phyloP scores from a whole-genome alignment of 176 grass and related monocot species.

The Carex cristatella region DNA sequence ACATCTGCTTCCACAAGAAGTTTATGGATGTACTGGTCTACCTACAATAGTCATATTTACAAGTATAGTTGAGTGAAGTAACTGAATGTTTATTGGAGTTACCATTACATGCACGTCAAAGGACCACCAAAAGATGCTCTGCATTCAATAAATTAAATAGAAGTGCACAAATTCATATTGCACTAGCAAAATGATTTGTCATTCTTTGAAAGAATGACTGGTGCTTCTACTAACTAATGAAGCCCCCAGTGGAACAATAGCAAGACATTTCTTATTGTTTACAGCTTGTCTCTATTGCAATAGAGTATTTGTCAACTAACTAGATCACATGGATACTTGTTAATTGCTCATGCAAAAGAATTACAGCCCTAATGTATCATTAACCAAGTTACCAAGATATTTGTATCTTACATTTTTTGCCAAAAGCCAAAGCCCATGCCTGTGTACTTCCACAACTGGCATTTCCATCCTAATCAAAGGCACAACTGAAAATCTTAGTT shows the following conservation, averaged over 20 bases:
- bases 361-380: neutral
- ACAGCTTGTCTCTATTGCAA: neutral
- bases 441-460: conserved; percentile 81
- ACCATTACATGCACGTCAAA: neutral
- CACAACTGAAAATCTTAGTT: conserved; percentile 12
- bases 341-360: neutral
- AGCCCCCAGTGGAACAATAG: neutral
- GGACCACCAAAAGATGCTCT: neutral
- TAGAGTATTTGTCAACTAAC: neutral
- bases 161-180: neutral
- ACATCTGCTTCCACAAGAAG: conserved; percentile 83
- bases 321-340: neutral
- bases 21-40: conserved; percentile 82
- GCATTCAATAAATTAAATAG: neutral
- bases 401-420: conserved; percentile 77
- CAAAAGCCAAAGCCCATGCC: conserved; percentile 83
- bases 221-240: neutral
- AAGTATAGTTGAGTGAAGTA: neutral
- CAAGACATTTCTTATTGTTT: neutral
- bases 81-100: neutral
- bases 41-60: conserved; percentile 39
- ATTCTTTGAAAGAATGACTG: neutral
- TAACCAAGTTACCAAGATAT: neutral
- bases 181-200: neutral
- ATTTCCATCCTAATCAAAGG: conserved; percentile 81